phyloP scores from a whole-genome alignment of 2,329 filamentous ascomycete species.

The Oidium heveae region DNA sequence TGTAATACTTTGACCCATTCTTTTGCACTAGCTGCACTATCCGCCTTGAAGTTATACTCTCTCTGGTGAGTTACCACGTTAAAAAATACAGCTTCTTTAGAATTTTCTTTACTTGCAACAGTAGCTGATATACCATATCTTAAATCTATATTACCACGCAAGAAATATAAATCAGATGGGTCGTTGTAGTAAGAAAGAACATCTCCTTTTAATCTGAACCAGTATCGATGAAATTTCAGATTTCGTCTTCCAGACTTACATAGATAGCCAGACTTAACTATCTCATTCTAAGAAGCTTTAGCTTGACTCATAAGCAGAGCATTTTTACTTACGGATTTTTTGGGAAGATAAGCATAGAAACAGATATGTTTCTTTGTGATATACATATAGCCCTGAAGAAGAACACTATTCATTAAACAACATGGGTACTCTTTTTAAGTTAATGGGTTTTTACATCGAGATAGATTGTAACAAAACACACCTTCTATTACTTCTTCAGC shows the following conservation, averaged over 20 bases:
- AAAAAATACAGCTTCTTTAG: conserved; percentile 51
- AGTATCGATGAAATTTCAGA: conserved; percentile 69
- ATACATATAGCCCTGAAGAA: conserved; percentile 89
- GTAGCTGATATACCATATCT: conserved; percentile 76
- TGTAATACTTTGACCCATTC: conserved; percentile 93
- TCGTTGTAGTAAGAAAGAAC: conserved; percentile 76
- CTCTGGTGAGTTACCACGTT: conserved; percentile 59
- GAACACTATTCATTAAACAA: conserved; percentile 73
- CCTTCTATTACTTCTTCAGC: conserved; percentile 66
- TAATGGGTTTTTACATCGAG: conserved; percentile 4
- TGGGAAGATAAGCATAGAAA: conserved; percentile 92
- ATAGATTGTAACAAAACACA: conserved; percentile 14
- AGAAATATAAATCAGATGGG: conserved; percentile 70
- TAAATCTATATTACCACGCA: conserved; percentile 73
- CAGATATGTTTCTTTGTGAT: conserved; percentile 82
- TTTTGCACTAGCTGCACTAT: conserved; percentile 66
- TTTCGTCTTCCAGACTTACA: conserved; percentile 74
- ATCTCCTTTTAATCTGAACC: conserved; percentile 81
- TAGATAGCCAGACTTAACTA: conserved; percentile 69
- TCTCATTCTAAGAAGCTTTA: conserved; percentile 29
- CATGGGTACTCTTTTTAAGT: conserved; percentile 53
- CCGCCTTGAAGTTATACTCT: conserved; percentile 69
- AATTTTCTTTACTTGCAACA: conserved; percentile 44
- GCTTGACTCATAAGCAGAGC: neutral
- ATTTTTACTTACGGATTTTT: conserved; percentile 44